Conservation (phyloP, 331 rosid genomes). For the Erythrophleum ivorense region DNA sequence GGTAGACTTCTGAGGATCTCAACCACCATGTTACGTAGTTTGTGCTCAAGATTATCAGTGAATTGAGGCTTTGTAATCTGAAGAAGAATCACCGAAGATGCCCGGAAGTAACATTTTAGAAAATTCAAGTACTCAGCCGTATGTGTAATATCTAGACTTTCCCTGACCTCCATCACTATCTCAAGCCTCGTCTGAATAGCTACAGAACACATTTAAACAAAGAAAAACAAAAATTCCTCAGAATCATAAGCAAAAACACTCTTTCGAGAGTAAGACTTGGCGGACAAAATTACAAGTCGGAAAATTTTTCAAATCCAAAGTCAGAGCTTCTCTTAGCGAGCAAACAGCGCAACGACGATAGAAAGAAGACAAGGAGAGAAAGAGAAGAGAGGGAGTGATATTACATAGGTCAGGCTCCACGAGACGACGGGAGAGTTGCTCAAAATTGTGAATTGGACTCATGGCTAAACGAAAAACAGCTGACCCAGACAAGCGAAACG, state of each 20-base stretch:
- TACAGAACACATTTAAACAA: constrained; percentile 38
- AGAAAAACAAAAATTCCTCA: constrained; percentile 5
- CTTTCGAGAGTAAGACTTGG: background rate
- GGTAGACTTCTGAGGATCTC: constrained; percentile 94
- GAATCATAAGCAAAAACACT: background rate
- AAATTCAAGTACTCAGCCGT: too few species aligned
- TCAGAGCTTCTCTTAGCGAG: background rate
- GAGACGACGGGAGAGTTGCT: constrained; percentile 84
- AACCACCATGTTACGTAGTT: constrained; percentile 83
- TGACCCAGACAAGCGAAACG: too few species aligned
- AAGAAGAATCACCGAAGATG: constrained; percentile 70
- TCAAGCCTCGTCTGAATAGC: constrained; percentile 75
- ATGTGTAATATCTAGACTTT: constrained; percentile 92
- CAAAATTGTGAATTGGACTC: constrained; percentile 95
- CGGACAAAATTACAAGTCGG: background rate
- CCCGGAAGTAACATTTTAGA: constrained; percentile 82
- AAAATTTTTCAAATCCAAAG: constrained; percentile 1
- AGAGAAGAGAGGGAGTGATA: constrained; percentile 23
- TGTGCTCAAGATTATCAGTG: constrained; percentile 79
- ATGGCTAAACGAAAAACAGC: too few species aligned
- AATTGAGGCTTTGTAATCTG: constrained; percentile 83
- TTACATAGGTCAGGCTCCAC: constrained; percentile 75
- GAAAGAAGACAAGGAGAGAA: background rate
- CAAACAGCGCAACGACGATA: constrained; percentile 10
- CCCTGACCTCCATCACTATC: constrained; percentile 96